Percentiles rank a stretch among this genome's conserved stretches.
phyloP scores from a whole-genome alignment of 176 grass and related monocot genomes.

The Rhynchospora tenuis region DNA sequence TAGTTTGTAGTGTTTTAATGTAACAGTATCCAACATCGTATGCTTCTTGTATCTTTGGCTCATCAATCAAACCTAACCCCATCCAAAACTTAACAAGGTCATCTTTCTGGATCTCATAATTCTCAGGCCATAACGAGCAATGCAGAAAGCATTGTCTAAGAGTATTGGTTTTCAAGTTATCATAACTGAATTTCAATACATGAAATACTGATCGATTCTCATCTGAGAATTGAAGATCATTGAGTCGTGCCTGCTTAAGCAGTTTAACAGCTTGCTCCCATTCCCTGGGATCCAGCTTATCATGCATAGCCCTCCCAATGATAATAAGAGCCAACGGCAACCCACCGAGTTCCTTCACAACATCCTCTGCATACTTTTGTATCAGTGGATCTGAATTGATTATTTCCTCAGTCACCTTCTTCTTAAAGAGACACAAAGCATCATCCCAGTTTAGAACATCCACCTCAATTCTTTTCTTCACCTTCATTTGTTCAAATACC shows the following conservation, averaged over 20 bases:
- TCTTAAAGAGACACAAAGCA: constrained; percentile 13
- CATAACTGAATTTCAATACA: constrained; percentile 13
- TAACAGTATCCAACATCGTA: not conserved
- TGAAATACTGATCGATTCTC: not conserved
- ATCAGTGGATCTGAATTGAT: no score
- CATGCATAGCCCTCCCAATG: constrained; percentile 10
- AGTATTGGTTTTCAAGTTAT: not conserved
- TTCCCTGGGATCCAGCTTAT: not conserved
- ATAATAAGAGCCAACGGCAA: constrained; percentile 29
- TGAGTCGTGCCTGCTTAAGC: not conserved
- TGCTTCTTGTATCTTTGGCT: not conserved
- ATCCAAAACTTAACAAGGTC: not conserved
- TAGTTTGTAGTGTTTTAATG: not conserved
- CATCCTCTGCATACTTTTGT: not conserved
- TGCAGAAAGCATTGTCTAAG: not conserved
- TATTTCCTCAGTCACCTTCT: not conserved
- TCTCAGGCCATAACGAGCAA: constrained; percentile 1
- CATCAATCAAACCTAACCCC: not conserved
- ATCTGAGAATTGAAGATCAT: not conserved
- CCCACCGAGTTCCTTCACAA: not conserved
- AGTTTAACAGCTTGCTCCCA: constrained; percentile 7
- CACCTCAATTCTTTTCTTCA: constrained; percentile 3
- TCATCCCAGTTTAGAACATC: not conserved
- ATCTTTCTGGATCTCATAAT: not conserved
- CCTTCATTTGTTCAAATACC: constrained; percentile 15